Base-by-base conservation (phyloP, 1,284 basidiomycete genomes). In the Moesziomyces globuligerus region DNA sequence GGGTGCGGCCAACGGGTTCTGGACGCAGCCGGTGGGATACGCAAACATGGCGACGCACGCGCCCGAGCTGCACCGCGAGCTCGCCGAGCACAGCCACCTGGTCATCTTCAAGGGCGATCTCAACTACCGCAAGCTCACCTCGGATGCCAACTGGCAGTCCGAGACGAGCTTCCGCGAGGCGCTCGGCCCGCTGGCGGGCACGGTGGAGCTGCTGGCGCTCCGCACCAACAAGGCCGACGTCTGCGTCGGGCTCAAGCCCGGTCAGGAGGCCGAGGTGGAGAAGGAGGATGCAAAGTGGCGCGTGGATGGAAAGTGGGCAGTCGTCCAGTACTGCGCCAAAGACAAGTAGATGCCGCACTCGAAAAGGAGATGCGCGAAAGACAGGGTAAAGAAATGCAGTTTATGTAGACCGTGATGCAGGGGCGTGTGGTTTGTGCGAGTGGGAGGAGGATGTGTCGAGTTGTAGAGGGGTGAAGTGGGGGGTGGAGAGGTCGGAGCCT, bases 31-130 rank as follows among this genome's bases (percentile, higher is more conserved):
- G 8, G 56, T 53, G 2, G 55, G 56, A 47, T 80, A 78, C 59
- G 62, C 70, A 44, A 69, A 74, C 50, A 68, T 77, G 74, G 69
- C 72, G 7, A 55, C 53, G 7, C 51, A 61, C 18, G 90, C 89
- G 3, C 87, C 87, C 0, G 84, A 84, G 21, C 83, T 95, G 9
- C 87, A 89, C 77, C 75, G 83, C 2, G 85, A 86, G 51, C 83
- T 98, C 48, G 48, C 60, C 8, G 84, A 86, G 49, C 85, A 74
- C 47, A 67, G 91, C 60, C 87, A 87, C 11, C 85, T 98, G 13
- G 94, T 97, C 6, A 88, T 98, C 57, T 96, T 98, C 86, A 98
- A 98, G 88, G 94, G 94, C 17, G 94, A 96, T 85, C 85, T 96
- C 42, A 79, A 79, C 70, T 66, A 56, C 65, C 54, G 68, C 62